A percentile compares a stretch with the other conserved stretches of the same genome.
Conservation (phyloP, 371 early-diverging fungal genomes). For the Saksenaea vasiformis region DNA sequence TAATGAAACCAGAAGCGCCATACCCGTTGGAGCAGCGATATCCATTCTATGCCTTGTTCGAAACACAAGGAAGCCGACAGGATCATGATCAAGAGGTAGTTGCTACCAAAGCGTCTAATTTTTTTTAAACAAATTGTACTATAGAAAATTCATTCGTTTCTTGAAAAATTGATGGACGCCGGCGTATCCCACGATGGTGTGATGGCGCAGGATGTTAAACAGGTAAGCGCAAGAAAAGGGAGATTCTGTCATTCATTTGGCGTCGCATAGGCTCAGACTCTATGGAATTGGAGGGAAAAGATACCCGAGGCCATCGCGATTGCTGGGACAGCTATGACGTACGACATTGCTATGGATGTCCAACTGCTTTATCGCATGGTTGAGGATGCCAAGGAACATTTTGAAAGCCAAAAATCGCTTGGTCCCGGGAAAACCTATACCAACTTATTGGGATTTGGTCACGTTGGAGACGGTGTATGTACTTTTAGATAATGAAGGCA, state of each 20-base stretch:
- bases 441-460: conserved; percentile 73
- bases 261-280: conserved; percentile 29
- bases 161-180: conserved; percentile 54
- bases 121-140: neutral
- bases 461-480: conserved; percentile 62
- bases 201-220: conserved; percentile 71
- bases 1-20: conserved; percentile 35
- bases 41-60: conserved; percentile 76
- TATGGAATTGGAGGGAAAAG: conserved; percentile 80
- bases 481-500: neutral
- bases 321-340: conserved; percentile 74
- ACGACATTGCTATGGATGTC: conserved; percentile 75
- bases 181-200: conserved; percentile 71
- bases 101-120: neutral
- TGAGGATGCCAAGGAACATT: conserved; percentile 52
- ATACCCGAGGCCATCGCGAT: conserved; percentile 76
- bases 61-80: conserved; percentile 75
- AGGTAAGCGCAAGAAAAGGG: conserved; percentile 15
- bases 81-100: conserved; percentile 75
- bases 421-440: conserved; percentile 46
- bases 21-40: conserved; percentile 23
- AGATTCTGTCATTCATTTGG: neutral
- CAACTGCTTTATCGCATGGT: conserved; percentile 68
- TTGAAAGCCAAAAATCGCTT: conserved; percentile 43
- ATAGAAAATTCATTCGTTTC: conserved; percentile 61